A percentile compares a stretch with the other conserved stretches of the same genome.
Evolutionary conservation across 73 alveolate genomes (phyloP).

Genomic region (Symbiodinium natans): DNA sequence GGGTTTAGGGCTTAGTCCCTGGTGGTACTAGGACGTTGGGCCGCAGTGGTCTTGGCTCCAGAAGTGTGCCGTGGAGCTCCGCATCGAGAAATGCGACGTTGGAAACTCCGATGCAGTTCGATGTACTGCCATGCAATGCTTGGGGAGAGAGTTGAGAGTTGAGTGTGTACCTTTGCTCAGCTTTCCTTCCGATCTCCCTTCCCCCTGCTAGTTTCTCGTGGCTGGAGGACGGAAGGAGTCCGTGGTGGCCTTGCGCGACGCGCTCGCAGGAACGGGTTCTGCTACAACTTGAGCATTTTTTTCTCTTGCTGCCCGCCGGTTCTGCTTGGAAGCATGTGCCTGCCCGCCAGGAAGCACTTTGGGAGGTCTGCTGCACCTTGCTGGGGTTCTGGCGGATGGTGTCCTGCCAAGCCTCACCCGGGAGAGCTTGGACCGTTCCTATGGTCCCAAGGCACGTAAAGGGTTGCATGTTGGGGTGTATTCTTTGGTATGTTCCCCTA

Average conservation of each 20-base stretch:
- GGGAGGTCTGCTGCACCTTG: slow-evolving; percentile 81
- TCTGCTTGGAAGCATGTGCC: no score
- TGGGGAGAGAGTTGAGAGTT: no score
- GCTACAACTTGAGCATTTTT: not conserved
- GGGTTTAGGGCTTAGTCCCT: no score
- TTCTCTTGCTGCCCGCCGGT: no score
- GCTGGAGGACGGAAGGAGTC: slow-evolving; percentile 28
- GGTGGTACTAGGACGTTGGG: slow-evolving; percentile 76
- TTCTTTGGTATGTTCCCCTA: no score
- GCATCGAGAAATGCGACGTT: slow-evolving; percentile 55
- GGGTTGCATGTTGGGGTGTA: no score
- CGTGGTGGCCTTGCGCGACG: slow-evolving; percentile 45
- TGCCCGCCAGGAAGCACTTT: slow-evolving; percentile 13
- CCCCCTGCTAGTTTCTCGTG: not conserved
- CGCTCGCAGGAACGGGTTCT: not conserved
- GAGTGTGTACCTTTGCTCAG: not conserved
- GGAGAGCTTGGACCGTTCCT: slow-evolving; percentile 84
- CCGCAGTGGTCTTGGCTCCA: slow-evolving; percentile 92
- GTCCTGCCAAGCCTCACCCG: slow-evolving; percentile 71
- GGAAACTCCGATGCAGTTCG: slow-evolving; percentile 7
- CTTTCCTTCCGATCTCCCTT: not conserved
- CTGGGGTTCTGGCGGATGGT: slow-evolving; percentile 92
- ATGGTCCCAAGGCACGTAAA: slow-evolving; percentile 65
- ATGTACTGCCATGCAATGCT: no score
- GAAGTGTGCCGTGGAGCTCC: slow-evolving; percentile 42